Evolutionary conservation across 495 filamentous ascomycete genomes (phyloP), one percentile per base, ranked within the genome.

Genomic region (Lindgomyces ingoldianus): DNA sequence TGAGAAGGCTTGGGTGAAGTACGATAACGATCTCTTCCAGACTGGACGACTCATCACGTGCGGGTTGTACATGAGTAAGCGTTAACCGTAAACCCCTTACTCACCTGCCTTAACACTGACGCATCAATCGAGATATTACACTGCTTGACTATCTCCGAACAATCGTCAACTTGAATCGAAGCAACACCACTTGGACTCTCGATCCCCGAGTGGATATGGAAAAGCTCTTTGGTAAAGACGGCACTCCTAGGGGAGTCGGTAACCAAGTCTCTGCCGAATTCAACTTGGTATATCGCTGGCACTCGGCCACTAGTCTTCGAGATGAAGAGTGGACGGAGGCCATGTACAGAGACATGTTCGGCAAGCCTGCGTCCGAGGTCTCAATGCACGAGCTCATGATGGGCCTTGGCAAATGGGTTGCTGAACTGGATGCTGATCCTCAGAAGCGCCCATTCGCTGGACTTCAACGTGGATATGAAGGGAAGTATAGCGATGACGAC

Each of bases 1-100:
- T 3, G 74, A 79, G 46, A 82, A 81, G n/a, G 85, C 85, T 0
- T 87, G 84, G 85, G 79, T 77, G 46, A 89, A 91, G 73, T 87
- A 86, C 64, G 91, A 95, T 65, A 85, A 93, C 58, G 89, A 94
- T 59, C 78, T 95, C 19, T 95, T 95, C 81, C 89, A 95, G 85
- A 33, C 33, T 14, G 33, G 33, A 39, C 6, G 33, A 14, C 80
- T 90, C 42, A 79, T 94, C 33, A 81, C 48, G 11, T 52, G 48
- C 18, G 21, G 21, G n/a, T 18, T 18, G 14, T 47, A 47, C 14
- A n/a, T 18, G 44, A 47, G 21, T n/a, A 47, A 18, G 21, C 14
- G 6, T 53, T n/a, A 47, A 18, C 4, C 8, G 4, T 22, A 8
- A 22, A 18, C 6, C n/a, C 21, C 93, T 63, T n/a, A 18, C 44